These are phyloP conservation scores for Phellinidium pouzarii DNA, from an alignment of 1,284 basidiomycete genomes.

Conservation along the genomic window DNA sequence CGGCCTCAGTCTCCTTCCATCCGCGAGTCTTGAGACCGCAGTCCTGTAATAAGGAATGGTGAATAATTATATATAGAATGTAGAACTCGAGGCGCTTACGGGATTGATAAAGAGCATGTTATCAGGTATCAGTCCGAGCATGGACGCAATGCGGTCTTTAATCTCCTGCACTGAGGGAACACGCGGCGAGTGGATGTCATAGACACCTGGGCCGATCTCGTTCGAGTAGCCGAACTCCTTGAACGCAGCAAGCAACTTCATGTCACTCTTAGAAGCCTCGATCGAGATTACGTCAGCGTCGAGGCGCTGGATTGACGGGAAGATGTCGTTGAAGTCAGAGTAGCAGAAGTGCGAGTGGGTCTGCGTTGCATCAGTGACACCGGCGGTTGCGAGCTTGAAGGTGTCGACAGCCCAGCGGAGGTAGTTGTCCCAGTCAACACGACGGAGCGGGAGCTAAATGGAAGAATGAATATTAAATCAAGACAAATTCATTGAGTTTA, in stretches of 20 bases:
- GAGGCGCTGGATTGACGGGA: conserved; percentile 94
- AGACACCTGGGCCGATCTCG: conserved; percentile 97
- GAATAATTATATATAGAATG: conserved; percentile 13
- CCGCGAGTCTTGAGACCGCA: conserved; percentile 91
- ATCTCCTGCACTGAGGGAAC: conserved; percentile 93
- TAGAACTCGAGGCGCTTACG: conserved; percentile 45
- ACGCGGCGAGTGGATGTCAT: conserved; percentile 99
- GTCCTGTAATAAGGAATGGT: conserved; percentile 37
- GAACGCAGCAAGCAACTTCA: conserved; percentile 97
- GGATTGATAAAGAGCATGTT: conserved; percentile 92
- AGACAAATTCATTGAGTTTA: neutral
- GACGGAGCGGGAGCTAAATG: conserved; percentile 79
- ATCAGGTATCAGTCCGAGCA: conserved; percentile 75
- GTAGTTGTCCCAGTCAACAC: conserved; percentile 91
- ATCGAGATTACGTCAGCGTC: conserved; percentile 99
- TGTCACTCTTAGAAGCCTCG: conserved; percentile 96
- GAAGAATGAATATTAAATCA: conserved; percentile 3
- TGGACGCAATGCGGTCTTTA: conserved; percentile 84
- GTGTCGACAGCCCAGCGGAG: conserved; percentile 96
- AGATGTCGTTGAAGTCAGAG: conserved; percentile 96
- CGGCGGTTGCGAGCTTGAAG: conserved; percentile 93
- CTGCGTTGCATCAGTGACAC: conserved; percentile 87
- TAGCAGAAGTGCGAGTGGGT: conserved; percentile 99
- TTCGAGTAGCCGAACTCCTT: conserved; percentile 94
- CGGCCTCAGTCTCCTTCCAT: conserved; percentile 93